phyloP scores from a whole-genome alignment of 768 basidiomycete species.

The Suillus luteus region DNA sequence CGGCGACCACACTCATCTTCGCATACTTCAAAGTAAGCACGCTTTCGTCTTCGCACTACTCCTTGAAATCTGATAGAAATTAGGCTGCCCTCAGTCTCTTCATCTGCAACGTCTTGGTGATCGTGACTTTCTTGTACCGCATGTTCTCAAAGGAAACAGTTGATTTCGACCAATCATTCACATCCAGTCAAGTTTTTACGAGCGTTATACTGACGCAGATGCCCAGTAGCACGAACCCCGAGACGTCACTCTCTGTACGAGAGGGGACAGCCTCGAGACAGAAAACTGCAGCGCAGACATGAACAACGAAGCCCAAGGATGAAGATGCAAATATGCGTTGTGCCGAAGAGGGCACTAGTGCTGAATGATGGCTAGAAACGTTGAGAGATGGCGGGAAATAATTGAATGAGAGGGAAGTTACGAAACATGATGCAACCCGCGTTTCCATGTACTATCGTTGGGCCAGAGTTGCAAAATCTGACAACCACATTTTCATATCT shows the following conservation, averaged over 20 bases:
- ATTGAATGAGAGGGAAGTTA: not conserved
- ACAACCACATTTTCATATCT: too few species aligned
- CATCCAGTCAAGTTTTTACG: not conserved
- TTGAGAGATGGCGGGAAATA: not conserved
- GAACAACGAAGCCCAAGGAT: not conserved
- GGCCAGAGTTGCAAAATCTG: too few species aligned
- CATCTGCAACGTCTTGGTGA: slow-evolving; percentile 11
- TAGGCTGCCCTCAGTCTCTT: slow-evolving; percentile 5
- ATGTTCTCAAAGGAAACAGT: not conserved
- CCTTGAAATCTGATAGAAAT: not conserved
- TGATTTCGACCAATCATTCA: slow-evolving; percentile 2
- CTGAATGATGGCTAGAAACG: not conserved
- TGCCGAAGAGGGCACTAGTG: not conserved
- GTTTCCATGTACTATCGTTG: not conserved
- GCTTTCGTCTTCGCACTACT: not conserved
- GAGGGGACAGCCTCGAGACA: not conserved
- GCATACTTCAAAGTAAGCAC: slow-evolving; percentile 5
- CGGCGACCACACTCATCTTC: not conserved
- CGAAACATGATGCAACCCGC: not conserved
- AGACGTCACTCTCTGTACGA: not conserved
- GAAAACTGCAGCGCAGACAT: not conserved
- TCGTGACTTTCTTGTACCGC: slow-evolving; percentile 7
- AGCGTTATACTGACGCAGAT: not conserved
- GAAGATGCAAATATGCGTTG: not conserved
- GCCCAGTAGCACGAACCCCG: not conserved